Conservation (phyloP, 179 eudicot genomes). For the Sideroxylon spinosum region DNA sequence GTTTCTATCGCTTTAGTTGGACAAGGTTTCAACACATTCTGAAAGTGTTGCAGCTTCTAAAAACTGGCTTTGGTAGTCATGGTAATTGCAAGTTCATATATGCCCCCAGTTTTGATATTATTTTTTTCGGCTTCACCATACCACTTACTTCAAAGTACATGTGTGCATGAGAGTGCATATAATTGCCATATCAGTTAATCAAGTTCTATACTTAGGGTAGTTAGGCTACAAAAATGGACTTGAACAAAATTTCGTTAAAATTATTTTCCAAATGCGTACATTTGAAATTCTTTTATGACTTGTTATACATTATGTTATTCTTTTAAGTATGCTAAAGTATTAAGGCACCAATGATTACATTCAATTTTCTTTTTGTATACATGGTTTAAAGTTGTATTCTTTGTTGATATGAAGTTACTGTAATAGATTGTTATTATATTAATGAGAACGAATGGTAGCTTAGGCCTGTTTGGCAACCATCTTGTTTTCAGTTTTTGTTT, state of each 20-base stretch:
- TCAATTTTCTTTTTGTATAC: background rate
- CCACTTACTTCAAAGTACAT: background rate
- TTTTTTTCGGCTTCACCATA: background rate
- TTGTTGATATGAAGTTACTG: background rate
- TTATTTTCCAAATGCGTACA: background rate
- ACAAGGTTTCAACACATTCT: background rate
- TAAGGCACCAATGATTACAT: background rate
- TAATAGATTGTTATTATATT: background rate
- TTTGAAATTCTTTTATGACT: background rate
- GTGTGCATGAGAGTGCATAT: background rate
- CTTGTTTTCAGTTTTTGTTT: no score
- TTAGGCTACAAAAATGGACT: background rate
- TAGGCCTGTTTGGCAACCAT: no score
- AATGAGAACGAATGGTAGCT: background rate
- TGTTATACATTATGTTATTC: background rate
- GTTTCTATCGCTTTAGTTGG: background rate
- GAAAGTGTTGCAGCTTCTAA: background rate
- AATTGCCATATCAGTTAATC: background rate
- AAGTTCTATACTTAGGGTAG: background rate
- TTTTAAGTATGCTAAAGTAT: no score
- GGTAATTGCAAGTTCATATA: background rate
- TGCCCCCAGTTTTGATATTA: background rate
- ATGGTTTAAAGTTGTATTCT: background rate
- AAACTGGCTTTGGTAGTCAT: background rate
- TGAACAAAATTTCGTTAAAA: slow-evolving; percentile 1